Evolutionary conservation across 2,329 filamentous ascomycete genomes (phyloP).

Genomic region (Stachybotrys chlorohalonatus): DNA sequence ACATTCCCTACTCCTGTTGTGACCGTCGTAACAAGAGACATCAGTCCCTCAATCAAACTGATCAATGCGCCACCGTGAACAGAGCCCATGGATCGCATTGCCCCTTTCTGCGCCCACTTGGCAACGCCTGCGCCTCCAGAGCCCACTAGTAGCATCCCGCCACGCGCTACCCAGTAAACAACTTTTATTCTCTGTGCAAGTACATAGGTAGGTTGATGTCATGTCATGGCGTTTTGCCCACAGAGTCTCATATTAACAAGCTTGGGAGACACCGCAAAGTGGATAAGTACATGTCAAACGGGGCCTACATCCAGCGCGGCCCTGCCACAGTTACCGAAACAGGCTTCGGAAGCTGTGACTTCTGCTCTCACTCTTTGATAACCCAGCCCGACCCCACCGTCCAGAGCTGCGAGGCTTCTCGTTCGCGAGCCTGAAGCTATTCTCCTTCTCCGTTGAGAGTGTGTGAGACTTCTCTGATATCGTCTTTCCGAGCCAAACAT

Average conservation of each 20-base stretch:
- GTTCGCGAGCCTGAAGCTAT: background rate
- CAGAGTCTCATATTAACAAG: background rate
- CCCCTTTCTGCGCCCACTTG: too few relatives aligned
- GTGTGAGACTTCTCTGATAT: constrained; percentile 3
- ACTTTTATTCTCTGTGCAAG: too few relatives aligned
- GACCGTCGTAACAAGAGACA: too few relatives aligned
- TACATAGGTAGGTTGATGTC: too few relatives aligned
- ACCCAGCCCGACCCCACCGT: constrained; percentile 26
- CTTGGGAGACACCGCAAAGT: background rate
- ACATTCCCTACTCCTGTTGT: background rate
- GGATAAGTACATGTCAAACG: background rate
- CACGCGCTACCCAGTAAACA: too few relatives aligned
- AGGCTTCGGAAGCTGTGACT: constrained; percentile 33
- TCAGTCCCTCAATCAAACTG: too few relatives aligned
- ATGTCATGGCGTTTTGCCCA: too few relatives aligned
- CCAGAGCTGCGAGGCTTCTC: constrained; percentile 13
- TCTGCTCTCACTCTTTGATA: constrained; percentile 26
- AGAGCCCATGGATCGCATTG: too few relatives aligned
- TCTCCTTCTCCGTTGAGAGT: constrained; percentile 6
- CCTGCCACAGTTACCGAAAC: constrained; percentile 26
- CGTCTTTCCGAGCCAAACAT: constrained; percentile 1
- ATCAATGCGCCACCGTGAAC: too few relatives aligned
- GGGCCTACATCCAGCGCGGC: background rate
- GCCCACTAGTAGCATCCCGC: too few relatives aligned
- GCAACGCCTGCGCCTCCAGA: too few relatives aligned